Evolutionary conservation across 202 grass and related monocot genomes (phyloP).

Genomic region (Brachypodium distachyon): DNA sequence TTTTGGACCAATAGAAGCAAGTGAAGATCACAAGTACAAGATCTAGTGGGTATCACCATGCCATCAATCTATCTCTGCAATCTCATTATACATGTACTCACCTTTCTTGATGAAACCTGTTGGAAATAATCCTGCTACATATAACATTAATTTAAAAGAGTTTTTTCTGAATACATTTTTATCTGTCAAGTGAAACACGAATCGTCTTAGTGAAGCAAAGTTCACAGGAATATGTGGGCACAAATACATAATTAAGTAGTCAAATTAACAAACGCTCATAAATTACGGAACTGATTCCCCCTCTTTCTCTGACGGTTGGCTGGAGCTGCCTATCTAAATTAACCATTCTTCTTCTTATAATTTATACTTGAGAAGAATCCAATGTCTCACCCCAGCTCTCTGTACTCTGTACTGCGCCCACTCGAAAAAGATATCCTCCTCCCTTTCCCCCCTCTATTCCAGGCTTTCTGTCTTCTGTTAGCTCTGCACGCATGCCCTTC

Average conservation of each 20-base stretch:
- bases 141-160: too few relatives aligned
- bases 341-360: constrained; percentile 11
- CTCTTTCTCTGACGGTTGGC: background rate
- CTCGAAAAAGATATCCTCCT: background rate
- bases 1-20: background rate
- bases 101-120: too few relatives aligned
- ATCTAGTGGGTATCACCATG: constrained; percentile 18
- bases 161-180: too few relatives aligned
- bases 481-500: too few relatives aligned
- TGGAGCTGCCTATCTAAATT: background rate
- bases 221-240: background rate
- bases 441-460: background rate
- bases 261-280: too few relatives aligned
- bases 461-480: constrained; percentile 19
- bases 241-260: too few relatives aligned
- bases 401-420: background rate
- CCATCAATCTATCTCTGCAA: background rate
- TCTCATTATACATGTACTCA: too few relatives aligned
- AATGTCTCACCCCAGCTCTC: too few relatives aligned
- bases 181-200: too few relatives aligned
- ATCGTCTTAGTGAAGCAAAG: too few relatives aligned
- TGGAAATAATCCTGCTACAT: too few relatives aligned
- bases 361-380: constrained; percentile 31
- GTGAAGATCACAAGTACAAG: constrained; percentile 5
- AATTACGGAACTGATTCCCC: constrained; percentile 5